Evolutionary conservation across 768 basidiomycete genomes (phyloP).

Genomic region (Agaricus subrufescens): DNA sequence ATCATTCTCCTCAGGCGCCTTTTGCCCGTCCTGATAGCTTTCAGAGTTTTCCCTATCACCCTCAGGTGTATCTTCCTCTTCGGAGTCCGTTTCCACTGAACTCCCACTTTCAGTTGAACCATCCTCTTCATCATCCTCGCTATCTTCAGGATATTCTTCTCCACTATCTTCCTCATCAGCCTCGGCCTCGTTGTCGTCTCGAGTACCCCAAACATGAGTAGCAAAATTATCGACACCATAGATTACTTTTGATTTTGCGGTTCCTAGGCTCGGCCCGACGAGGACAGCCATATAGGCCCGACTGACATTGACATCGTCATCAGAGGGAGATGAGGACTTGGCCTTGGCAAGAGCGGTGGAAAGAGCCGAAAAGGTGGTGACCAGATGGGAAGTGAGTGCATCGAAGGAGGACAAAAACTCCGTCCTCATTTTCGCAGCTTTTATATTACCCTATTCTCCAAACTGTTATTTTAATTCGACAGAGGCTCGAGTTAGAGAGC

Average conservation of each 20-base stretch:
- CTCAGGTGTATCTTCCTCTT: conserved; percentile 1
- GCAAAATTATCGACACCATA: conserved; percentile 64
- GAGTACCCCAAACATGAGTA: conserved; percentile 34
- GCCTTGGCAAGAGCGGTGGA: conserved; percentile 55
- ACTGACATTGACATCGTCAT: conserved; percentile 9
- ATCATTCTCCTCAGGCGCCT: conserved; percentile 1
- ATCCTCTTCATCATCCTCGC: conserved; percentile 15
- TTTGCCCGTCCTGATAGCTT: conserved; percentile 3
- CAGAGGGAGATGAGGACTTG: not conserved
- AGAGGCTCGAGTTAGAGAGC: conserved; percentile 10
- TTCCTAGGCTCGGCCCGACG: conserved; percentile 60
- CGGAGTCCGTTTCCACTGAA: conserved; percentile 8
- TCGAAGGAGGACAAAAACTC: conserved; percentile 67
- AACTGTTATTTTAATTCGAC: not conserved
- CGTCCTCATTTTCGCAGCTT: conserved; percentile 51
- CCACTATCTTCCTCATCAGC: conserved; percentile 12
- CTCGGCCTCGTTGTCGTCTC: not conserved
- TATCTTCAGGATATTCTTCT: conserved; percentile 15
- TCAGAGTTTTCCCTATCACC: conserved; percentile 11
- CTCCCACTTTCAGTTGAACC: conserved; percentile 5
- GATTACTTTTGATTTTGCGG: conserved; percentile 57
- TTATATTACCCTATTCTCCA: conserved; percentile 32
- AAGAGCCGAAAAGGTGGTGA: conserved; percentile 69
- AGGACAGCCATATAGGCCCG: conserved; percentile 57
- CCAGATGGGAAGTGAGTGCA: conserved; percentile 66